Percentiles rank a stretch among this genome's conserved stretches.
Conservation (phyloP, 1,284 basidiomycete species). For the Puccinia horiana region DNA sequence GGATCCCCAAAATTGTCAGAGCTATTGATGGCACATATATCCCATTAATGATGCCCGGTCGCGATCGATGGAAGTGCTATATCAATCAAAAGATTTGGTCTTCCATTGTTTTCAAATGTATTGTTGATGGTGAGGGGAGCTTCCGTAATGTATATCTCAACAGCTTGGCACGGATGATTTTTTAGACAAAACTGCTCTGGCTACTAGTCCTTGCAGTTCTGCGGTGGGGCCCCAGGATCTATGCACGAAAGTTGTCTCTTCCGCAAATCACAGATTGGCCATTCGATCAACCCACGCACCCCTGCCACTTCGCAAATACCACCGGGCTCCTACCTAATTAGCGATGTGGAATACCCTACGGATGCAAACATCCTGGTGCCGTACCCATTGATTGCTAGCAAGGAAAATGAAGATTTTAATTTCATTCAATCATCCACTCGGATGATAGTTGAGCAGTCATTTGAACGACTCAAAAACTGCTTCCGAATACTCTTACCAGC, state of each 20-base stretch:
- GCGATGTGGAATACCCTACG: background rate
- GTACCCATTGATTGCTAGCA: background rate
- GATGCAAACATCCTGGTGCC: background rate
- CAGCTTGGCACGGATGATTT: no score
- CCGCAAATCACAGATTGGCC: background rate
- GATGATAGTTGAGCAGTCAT: background rate
- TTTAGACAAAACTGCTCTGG: no score
- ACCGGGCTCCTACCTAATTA: background rate
- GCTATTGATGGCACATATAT: conserved; percentile 2
- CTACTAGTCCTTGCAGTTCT: background rate
- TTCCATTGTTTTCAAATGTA: no score
- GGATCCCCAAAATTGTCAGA: background rate
- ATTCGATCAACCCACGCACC: background rate
- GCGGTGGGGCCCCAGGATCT: background rate
- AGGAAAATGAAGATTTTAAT: background rate
- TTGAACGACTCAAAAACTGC: background rate
- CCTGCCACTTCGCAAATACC: background rate
- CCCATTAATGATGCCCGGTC: background rate
- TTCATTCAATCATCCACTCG: background rate
- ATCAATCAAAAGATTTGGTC: background rate
- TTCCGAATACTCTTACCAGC: background rate
- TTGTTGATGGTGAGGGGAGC: no score
- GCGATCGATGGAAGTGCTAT: background rate
- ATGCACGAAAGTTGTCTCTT: background rate
- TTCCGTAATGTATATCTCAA: no score